Conservation (phyloP, 164 flowering plant genomes). For the Dillenia turbinata region DNA sequence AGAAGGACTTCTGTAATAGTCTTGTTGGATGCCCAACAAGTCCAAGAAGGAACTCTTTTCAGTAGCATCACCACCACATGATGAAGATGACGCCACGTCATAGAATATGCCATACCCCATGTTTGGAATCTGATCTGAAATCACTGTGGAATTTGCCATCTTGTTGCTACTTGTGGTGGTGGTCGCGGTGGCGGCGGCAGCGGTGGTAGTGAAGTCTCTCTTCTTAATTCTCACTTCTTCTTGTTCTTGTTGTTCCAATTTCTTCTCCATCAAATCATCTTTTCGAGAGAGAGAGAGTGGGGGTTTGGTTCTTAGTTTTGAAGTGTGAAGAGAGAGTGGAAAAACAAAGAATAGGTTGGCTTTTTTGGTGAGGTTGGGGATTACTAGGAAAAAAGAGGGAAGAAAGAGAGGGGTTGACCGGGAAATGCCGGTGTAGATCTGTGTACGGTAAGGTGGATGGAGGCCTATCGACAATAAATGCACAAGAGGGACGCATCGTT, state of each 20-base stretch:
- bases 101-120: conserved; percentile 1
- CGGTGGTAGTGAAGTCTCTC: no score
- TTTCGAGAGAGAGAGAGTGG: conserved; percentile 6
- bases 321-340: conserved; percentile 25
- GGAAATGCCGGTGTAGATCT: conserved; percentile 24
- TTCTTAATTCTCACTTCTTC: background rate
- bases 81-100: conserved; percentile 33
- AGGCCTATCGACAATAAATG: conserved; percentile 26
- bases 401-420: conserved; percentile 22
- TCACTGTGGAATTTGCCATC: conserved; percentile 16
- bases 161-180: conserved; percentile 6
- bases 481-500: conserved; percentile 9
- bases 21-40: conserved; percentile 39
- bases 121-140: conserved; percentile 27
- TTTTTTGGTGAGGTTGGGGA: conserved; percentile 31
- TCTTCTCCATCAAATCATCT: conserved; percentile 21
- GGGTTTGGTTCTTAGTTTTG: conserved; percentile 5
- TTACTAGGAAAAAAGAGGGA: conserved; percentile 11
- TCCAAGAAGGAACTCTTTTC: conserved; percentile 37
- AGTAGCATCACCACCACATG: conserved; percentile 14
- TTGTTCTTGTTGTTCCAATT: background rate
- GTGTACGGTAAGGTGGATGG: conserved; percentile 17
- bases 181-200: no score
- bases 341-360: background rate
- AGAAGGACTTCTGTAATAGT: conserved; percentile 19